Evolutionary conservation across 345 rosid genomes (phyloP).

Genomic region (Excoecaria cochinchinensis): DNA sequence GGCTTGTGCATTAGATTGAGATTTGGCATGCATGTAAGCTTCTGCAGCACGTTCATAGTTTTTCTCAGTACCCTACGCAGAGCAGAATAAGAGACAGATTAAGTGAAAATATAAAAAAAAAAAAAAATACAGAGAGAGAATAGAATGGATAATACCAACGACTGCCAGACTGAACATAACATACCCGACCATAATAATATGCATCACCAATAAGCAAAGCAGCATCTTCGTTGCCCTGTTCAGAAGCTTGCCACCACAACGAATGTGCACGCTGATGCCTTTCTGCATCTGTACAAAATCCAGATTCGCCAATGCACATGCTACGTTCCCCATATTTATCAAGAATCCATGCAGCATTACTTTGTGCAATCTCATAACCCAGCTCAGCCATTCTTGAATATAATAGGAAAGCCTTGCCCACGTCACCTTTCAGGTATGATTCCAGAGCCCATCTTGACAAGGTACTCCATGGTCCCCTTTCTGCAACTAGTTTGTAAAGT

Average conservation of each 20-base stretch:
- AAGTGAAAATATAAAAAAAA: not conserved
- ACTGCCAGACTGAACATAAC: conserved; percentile 20
- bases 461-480: conserved; percentile 98
- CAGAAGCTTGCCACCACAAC: conserved; percentile 99
- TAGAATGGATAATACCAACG: not conserved
- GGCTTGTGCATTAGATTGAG: conserved; percentile 93
- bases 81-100: conserved; percentile 1
- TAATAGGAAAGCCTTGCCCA: conserved; percentile 82
- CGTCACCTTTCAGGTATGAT: conserved; percentile 87
- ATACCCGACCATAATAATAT: conserved; percentile 92
- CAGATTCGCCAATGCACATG: conserved; percentile 96
- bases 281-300: conserved; percentile 81
- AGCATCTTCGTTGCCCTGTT: conserved; percentile 99
- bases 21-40: conserved; percentile 95
- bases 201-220: conserved; percentile 98
- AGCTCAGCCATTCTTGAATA: conserved; percentile 97
- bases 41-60: conserved; percentile 96
- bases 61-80: conserved; percentile 75
- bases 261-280: conserved; percentile 92
- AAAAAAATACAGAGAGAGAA: not conserved
- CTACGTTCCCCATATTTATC: conserved; percentile 89
- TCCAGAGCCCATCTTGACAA: conserved; percentile 98
- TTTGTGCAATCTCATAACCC: conserved; percentile 96
- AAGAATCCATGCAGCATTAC: conserved; percentile 99
- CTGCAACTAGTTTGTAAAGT: conserved; percentile 91